Base-by-base conservation (phyloP, 169 alveolate species). In the Cryptosporidium meleagridis region DNA sequence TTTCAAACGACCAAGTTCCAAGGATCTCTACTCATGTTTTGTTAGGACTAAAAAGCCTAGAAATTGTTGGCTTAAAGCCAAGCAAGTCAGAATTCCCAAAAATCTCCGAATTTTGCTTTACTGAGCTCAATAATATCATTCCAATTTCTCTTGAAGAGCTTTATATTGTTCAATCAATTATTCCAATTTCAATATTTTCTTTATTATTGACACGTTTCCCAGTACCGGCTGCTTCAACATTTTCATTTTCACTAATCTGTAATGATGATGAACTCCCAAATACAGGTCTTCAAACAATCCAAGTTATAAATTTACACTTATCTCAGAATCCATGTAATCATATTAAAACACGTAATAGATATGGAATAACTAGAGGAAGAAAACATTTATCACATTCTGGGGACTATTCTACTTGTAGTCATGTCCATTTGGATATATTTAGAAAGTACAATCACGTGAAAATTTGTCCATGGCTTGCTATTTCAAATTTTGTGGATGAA, bases 391-490 rank as follows among this genome's bases (percentile, higher is more conserved):
- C 39, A 1, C 37, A 29, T 12, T 53, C 70, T 12, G 53, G 70
- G 5, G 68, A 59, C 35, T 31, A 31, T 21, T 67, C 72, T n/a
- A 18, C 53, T 29, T 80, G 89, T 26, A 80, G 67, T 29, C 89
- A 80, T 41, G 70, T 80, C 53, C 89, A 80, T 29, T 48, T 80
- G 75, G 89, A 80, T 48, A 29, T 59, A 18, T 65, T 62, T 62
- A 80, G 89, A 80, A 41, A 35, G 39, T 73, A 73, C 18, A 80
- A 80, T n/a, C 52, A 44, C 37, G 68, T 80, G 53, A 80, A 80
- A 29, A 65, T 80, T 44, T 80, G 89, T 45, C 89, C 89, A 18
- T 80, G 89, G 89, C 89, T 80, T 26, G 89, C 89, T 9, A 80
- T 80, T 14, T 80, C 89, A 41, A 80, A 80, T 48, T 62, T 80